Evolutionary conservation across 2,329 filamentous ascomycete species (phyloP), one percentile per base, ranked within the genome.

Genomic region (Alternaria sp.): DNA sequence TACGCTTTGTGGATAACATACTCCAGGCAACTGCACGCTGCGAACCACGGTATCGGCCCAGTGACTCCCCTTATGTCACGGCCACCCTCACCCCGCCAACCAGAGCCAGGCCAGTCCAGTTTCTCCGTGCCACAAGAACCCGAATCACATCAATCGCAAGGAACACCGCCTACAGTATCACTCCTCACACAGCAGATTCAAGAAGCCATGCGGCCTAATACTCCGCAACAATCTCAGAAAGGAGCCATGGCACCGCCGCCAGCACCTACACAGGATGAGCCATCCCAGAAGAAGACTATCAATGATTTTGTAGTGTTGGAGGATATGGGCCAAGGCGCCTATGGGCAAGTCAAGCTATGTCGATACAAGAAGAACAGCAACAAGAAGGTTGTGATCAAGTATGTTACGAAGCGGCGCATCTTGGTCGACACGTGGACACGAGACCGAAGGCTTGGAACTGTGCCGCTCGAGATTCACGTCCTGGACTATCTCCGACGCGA

Each of bases 1-100:
- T 98, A 94, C 82, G 96, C 96, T 11, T 83, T 99, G 28, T 99
- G 96, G 96, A 91, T 99, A 69, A 98, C 95, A 1, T 99, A 98
- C 78, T 98, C 95, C 17, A 88, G 94, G 66, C 93, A 97, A 74
- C 85, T 98, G 12, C 96, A 99, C 78, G 91, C 92, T 15, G 86
- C 89, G 40, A 89, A 89, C 64, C 84, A 86, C 56, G 83, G 85
- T 56, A 79, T 90, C 50, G 86, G 87, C n/a, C 83, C 86, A 19
- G 83, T 89, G n/a, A 89, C 90, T 23, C 87, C 89, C 6, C 77
- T 89, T 19, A 80, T 88, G 15, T 89, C 91, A 44, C 88, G 89
- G 28, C 83, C 87, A 19, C 93, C 93, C 2, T 92, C 93, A 28
- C 86, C 91, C 12, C 91, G 90, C 65, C 92, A 96, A 73, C 92